These are phyloP conservation scores for Lactarius indigo DNA, from an alignment of 768 basidiomycete species.

Conservation along the genomic window DNA sequence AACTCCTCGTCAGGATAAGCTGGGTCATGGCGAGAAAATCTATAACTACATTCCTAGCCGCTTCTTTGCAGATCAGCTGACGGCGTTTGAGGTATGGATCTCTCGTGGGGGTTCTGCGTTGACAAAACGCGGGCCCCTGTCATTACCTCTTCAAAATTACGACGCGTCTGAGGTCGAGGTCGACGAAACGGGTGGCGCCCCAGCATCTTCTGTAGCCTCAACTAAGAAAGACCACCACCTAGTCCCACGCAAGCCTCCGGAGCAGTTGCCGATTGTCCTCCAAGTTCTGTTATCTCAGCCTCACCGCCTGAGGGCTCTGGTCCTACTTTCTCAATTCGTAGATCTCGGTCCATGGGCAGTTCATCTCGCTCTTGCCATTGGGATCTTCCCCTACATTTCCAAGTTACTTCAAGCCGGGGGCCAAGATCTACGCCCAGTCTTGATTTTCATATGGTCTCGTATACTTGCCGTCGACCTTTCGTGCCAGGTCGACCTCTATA, in stretches of 20 bases:
- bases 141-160: slow-evolving; percentile 53
- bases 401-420: slow-evolving; percentile 94
- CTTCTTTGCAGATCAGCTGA: slow-evolving; percentile 95
- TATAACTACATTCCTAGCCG: slow-evolving; percentile 80
- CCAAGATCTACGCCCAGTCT: slow-evolving; percentile 90
- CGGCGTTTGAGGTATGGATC: slow-evolving; percentile 98
- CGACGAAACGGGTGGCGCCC: slow-evolving; percentile 27
- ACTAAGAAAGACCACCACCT: slow-evolving; percentile 42
- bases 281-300: slow-evolving; percentile 97
- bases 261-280: slow-evolving; percentile 95
- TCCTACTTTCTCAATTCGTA: slow-evolving; percentile 94
- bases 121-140: slow-evolving; percentile 71
- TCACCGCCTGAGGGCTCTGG: slow-evolving; percentile 91
- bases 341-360: slow-evolving; percentile 99
- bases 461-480: slow-evolving; percentile 95
- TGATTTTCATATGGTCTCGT: slow-evolving; percentile 98
- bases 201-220: slow-evolving; percentile 6
- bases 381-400: slow-evolving; percentile 98
- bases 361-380: slow-evolving; percentile 90
- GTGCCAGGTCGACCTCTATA: slow-evolving; percentile 87
- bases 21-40: slow-evolving; percentile 40
- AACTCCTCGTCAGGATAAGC: slow-evolving; percentile 11
- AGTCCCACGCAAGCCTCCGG: slow-evolving; percentile 88
- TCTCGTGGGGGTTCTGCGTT: slow-evolving; percentile 86
- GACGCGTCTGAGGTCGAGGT: slow-evolving; percentile 31